Conservation (phyloP, 1,284 basidiomycete species). For the Ganoderma lucidum region DNA sequence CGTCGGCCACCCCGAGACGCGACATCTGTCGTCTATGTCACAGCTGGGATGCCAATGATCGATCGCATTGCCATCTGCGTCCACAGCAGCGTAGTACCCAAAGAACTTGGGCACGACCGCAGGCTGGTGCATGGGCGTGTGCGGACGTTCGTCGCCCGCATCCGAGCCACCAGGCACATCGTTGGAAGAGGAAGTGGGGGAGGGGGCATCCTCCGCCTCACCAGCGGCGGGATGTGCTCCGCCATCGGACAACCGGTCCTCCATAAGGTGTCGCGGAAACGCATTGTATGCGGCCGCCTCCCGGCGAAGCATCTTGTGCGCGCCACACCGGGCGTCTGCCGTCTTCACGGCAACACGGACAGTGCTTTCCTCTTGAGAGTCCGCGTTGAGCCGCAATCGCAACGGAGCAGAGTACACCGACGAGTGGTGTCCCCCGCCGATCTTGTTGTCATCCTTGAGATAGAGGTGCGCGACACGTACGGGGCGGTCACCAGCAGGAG, state of each 20-base stretch:
- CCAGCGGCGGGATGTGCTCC: background rate
- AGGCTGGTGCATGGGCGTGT: background rate
- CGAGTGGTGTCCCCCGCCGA: conserved; percentile 45
- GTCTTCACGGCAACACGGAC: conserved; percentile 45
- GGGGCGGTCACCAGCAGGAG: background rate
- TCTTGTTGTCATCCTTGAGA: conserved; percentile 35
- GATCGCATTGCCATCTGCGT: conserved; percentile 17
- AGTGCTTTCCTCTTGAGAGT: conserved; percentile 30
- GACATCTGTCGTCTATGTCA: conserved; percentile 1
- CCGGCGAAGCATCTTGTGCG: conserved; percentile 39
- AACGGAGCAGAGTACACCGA: conserved; percentile 42
- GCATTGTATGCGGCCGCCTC: conserved; percentile 54
- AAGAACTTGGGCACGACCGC: conserved; percentile 62
- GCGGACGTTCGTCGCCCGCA: background rate
- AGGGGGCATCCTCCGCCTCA: background rate
- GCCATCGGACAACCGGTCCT: conserved; percentile 40
- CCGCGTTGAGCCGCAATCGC: conserved; percentile 38
- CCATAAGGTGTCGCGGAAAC: conserved; percentile 53
- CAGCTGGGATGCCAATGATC: background rate
- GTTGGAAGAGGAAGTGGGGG: background rate
- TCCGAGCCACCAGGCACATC: background rate
- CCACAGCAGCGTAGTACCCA: conserved; percentile 54
- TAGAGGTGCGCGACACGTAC: conserved; percentile 35
- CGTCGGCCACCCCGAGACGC: conserved; percentile 35
- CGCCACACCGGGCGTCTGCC: conserved; percentile 24